Conservation (phyloP, 2,329 filamentous ascomycete genomes). For the Pleomassaria siparia region DNA sequence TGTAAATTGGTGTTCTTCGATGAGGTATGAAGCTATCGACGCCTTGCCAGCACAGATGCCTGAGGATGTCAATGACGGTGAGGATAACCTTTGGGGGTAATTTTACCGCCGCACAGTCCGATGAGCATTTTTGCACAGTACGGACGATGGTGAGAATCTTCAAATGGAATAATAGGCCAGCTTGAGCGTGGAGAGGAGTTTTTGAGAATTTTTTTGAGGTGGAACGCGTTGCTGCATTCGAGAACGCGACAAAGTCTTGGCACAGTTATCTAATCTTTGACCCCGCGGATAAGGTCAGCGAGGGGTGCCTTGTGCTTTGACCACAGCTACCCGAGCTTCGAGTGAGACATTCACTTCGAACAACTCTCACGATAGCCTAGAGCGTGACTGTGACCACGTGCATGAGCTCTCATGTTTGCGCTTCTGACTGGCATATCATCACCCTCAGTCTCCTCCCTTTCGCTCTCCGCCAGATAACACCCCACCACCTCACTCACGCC, state of each 20-base stretch:
- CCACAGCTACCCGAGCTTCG: conserved; percentile 6
- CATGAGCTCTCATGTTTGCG: conserved; percentile 11
- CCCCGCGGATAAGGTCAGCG: conserved; percentile 4
- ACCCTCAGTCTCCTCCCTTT: conserved; percentile 1
- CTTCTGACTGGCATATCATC: conserved; percentile 23
- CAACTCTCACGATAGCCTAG: conserved; percentile 3
- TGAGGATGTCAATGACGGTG: conserved; percentile 40
- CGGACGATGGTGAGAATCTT: not conserved
- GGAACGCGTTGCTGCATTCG: not conserved
- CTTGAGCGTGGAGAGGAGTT: not conserved
- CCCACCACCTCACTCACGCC: not conserved
- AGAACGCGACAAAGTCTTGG: not conserved
- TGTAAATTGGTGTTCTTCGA: conserved; percentile 80
- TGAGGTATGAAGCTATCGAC: conserved; percentile 84
- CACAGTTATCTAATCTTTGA: not conserved
- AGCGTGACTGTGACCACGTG: conserved; percentile 29
- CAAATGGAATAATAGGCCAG: not conserved
- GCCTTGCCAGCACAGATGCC: conserved; percentile 93
- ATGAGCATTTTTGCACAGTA: conserved; percentile 63
- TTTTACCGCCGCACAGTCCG: conserved; percentile 61
- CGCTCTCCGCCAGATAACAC: not conserved
- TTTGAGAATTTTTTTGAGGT: not conserved
- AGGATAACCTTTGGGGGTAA: not conserved
- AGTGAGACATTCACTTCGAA: conserved; percentile 24
- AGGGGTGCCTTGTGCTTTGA: not conserved